Percentiles rank a stretch among this genome's conserved stretches.
phyloP scores from a whole-genome alignment of 345 rosid species.

The Gossypium turneri region DNA sequence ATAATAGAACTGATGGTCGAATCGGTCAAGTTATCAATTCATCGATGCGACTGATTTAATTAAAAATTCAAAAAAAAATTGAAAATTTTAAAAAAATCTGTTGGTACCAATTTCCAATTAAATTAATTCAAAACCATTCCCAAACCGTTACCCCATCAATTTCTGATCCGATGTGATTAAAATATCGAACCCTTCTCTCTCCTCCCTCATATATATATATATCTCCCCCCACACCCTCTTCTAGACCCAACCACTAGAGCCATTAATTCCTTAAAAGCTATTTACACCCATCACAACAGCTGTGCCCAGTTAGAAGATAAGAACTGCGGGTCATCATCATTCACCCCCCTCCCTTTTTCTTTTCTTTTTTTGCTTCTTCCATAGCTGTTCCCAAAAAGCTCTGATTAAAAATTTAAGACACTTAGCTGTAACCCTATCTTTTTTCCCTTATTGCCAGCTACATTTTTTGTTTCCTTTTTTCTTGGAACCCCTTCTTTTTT shows the following conservation, averaged over 20 bases:
- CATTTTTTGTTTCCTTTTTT: background rate
- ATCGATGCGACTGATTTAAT: fast-evolving
- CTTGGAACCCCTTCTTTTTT: background rate
- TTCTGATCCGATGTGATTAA: too few species aligned
- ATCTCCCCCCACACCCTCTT: background rate
- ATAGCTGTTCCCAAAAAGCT: background rate
- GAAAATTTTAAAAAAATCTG: too few species aligned
- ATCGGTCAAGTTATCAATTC: too few species aligned
- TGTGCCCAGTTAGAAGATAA: conserved; percentile 1
- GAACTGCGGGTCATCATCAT: background rate
- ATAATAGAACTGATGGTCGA: too few species aligned
- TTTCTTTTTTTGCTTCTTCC: too few species aligned
- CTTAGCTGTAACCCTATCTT: background rate
- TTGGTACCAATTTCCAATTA: too few species aligned
- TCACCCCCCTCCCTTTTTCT: background rate
- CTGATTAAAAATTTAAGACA: background rate
- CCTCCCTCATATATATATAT: background rate
- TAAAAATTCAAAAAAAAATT: too few species aligned
- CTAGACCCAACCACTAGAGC: conserved; percentile 21
- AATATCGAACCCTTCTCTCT: background rate
- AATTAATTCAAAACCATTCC: too few species aligned
- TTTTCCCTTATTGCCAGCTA: background rate
- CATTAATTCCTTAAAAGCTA: conserved; percentile 18
- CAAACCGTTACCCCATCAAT: too few species aligned
- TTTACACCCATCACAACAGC: conserved; percentile 19